Conservation (phyloP, 805 yeast genomes). For the Schwanniomyces occidentalis region DNA sequence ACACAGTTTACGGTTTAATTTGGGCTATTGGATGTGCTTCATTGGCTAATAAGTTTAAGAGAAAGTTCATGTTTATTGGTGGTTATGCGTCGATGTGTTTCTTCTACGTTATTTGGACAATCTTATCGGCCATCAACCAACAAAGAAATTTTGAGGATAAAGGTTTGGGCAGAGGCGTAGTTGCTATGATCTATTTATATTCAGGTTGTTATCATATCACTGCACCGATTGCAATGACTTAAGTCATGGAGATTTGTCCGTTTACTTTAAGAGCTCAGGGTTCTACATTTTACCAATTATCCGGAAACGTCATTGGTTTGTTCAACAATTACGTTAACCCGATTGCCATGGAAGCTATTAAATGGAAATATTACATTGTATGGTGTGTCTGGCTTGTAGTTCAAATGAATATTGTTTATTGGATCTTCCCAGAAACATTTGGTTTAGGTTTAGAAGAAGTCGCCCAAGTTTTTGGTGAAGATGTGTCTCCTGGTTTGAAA, state of each 20-base stretch:
- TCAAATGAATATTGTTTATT: constrained; percentile 28
- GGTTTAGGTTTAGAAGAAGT: constrained; percentile 47
- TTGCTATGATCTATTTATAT: constrained; percentile 4
- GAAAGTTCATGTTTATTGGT: constrained; percentile 26
- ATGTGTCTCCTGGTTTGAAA: constrained; percentile 7
- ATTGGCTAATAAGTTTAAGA: constrained; percentile 18
- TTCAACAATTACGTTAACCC: constrained; percentile 34
- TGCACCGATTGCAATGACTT: not conserved
- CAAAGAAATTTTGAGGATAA: constrained; percentile 17
- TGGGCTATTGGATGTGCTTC: constrained; percentile 22
- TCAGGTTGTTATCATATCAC: constrained; percentile 3
- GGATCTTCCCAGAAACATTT: constrained; percentile 43
- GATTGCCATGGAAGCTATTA: constrained; percentile 41
- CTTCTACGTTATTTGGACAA: constrained; percentile 23
- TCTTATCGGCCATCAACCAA: constrained; percentile 22
- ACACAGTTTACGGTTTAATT: constrained; percentile 47
- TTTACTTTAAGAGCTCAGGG: constrained; percentile 30
- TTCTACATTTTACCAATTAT: constrained; percentile 27
- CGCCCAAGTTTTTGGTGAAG: constrained; percentile 34
- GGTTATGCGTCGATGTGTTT: constrained; percentile 26
- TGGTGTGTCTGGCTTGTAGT: constrained; percentile 30
- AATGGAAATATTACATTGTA: constrained; percentile 47
- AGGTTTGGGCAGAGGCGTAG: constrained; percentile 8
- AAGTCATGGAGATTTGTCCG: constrained; percentile 4
- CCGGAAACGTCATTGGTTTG: constrained; percentile 19